Base-by-base conservation (phyloP, 1,139 yeast species). In the Yamadazyma atmosphaerica region DNA sequence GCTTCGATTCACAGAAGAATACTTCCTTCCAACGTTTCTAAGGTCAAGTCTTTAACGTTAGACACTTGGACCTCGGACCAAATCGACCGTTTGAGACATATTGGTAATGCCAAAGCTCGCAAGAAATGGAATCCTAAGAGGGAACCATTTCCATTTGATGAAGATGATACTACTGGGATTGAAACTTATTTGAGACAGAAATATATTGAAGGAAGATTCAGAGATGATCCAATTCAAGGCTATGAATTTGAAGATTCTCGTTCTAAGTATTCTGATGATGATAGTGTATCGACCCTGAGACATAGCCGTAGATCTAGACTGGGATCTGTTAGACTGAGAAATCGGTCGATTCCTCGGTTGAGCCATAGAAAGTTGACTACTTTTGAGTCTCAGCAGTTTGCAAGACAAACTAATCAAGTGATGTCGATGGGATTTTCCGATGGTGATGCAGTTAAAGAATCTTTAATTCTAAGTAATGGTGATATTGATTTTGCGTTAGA, bases 11-110 rank as follows among this genome's bases (percentile, higher is more conserved):
- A 90, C 60, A 75, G 94, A 46, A 77, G 86, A 24, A 57, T 67
- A 11, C 63, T 90, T 44, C 64, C 68, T 3, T 63, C 83, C 2
- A 41, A 51, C 21, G 68, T 87, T 4, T 83, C 95, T 16, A 77
- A 77, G 47, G 85, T 89, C 4, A 79, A 94, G 46, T 86, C 96
- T 0, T 65, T 92, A 46, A 83, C 95, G 1, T 72, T 89, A 52
- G 98, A 92, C 55, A 70, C 74, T 1, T 92, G 97, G 89, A 63
- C 74, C 3, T 65, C 58, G 21, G 83, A 79, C 34, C 79, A 87
- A 50, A 59, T 86, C 13, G 83, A 77, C 26, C 57, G 73, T 23
- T 61, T 88, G 38, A 68, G 77, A 41, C 65, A 74, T 38, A 78
- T 84, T 16, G 86, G 90, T 24, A 90, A 92, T 58, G 73, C 71